Percentiles rank a stretch among this genome's conserved stretches.
phyloP scores from a whole-genome alignment of 2,329 filamentous ascomycete genomes.

The Diaporthe citriasiana region DNA sequence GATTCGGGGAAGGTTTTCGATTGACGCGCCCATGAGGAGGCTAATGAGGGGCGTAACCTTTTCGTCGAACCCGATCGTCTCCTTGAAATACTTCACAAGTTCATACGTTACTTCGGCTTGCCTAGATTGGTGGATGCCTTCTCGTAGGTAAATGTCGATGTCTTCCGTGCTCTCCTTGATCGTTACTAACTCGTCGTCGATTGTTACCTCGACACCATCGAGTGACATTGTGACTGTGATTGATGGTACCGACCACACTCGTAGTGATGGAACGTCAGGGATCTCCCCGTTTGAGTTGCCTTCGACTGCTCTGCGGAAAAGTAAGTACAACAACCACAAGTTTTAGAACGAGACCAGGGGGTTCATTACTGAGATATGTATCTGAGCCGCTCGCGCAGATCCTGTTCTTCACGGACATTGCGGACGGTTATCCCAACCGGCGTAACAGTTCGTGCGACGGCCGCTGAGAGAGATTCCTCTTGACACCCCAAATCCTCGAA shows the following conservation, averaged over 20 bases:
- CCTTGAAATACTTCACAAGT: not conserved
- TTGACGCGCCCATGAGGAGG: not conserved
- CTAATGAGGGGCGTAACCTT: not conserved
- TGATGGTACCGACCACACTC: constrained; percentile 10
- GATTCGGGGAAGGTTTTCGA: not conserved
- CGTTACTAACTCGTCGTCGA: not conserved
- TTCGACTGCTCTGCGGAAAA: not conserved
- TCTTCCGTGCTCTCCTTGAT: not conserved
- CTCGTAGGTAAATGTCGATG: not conserved
- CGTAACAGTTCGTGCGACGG: not conserved
- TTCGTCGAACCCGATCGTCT: not conserved
- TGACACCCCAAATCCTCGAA: not conserved
- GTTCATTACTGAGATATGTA: not conserved
- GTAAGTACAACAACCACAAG: not conserved
- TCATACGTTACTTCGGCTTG: not conserved
- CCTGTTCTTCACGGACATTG: not conserved
- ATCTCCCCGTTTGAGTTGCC: not conserved
- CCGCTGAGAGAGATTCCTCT: not conserved
- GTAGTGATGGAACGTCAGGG: not conserved
- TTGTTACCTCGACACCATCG: not conserved
- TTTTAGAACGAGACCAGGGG: not conserved
- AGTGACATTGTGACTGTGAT: not conserved
- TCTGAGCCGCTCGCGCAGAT: not conserved
- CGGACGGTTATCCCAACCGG: not conserved
- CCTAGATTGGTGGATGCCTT: not conserved